These are phyloP conservation scores for Myriangium duriaei DNA, from an alignment of 2,329 filamentous ascomycete genomes.

Conservation along the genomic window DNA sequence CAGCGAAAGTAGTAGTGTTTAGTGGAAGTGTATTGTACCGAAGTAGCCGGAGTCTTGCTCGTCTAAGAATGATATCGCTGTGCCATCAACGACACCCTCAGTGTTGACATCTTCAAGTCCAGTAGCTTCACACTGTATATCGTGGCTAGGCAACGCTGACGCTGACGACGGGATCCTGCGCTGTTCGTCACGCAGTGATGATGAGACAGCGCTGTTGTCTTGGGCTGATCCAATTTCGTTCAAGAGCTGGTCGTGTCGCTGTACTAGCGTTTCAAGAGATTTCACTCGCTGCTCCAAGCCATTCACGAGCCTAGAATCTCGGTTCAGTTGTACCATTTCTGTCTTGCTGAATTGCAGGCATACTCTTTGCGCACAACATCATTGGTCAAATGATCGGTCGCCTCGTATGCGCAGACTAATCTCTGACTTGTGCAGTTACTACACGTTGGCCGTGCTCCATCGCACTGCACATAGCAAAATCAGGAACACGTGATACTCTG, in stretches of 20 bases:
- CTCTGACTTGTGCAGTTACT: slow-evolving; percentile 29
- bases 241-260: no score
- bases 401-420: slow-evolving; percentile 33
- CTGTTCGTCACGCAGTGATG: no score
- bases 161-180: no score
- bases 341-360: slow-evolving; percentile 4
- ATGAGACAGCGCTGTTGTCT: no score
- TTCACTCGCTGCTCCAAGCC: no score
- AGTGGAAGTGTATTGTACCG: slow-evolving; percentile 20
- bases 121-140: no score
- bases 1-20: neutral
- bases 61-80: slow-evolving; percentile 25
- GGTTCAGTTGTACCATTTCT: slow-evolving; percentile 10
- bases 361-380: slow-evolving; percentile 30
- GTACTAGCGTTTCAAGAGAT: no score
- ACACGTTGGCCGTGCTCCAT: slow-evolving; percentile 32
- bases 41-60: slow-evolving; percentile 27
- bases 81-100: slow-evolving; percentile 24
- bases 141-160: no score
- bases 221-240: no score
- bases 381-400: slow-evolving; percentile 25
- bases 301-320: no score
- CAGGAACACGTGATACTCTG: neutral
- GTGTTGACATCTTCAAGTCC: slow-evolving; percentile 12
- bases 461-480: slow-evolving; percentile 23